Evolutionary conservation across 108 stramenopile species (phyloP).

Genomic region (Parmales sp.): DNA sequence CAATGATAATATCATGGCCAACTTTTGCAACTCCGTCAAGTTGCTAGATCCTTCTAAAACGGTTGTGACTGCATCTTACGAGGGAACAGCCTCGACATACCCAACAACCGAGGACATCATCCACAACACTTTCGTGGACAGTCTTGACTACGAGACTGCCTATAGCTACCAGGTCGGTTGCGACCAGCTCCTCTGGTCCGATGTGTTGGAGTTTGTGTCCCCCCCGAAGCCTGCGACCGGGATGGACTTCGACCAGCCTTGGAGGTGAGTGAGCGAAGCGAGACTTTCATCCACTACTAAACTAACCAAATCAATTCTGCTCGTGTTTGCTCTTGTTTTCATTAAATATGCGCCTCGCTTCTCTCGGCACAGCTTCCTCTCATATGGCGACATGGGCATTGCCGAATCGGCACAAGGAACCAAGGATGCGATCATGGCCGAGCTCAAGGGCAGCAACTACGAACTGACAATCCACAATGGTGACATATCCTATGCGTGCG

Average conservation of each 20-base stretch:
- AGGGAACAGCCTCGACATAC: too few species aligned
- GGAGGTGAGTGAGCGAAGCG: background rate
- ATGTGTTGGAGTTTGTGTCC: too few species aligned
- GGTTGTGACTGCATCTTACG: too few species aligned
- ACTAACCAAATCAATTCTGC: background rate
- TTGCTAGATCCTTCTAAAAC: too few species aligned
- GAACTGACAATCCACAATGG: background rate
- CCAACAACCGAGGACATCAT: background rate
- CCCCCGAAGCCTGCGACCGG: too few species aligned
- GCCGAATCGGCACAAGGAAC: background rate
- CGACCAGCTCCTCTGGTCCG: background rate
- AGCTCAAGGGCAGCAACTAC: background rate
- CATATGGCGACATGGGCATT: background rate
- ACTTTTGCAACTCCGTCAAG: too few species aligned
- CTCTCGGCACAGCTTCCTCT: background rate
- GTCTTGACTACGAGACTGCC: background rate
- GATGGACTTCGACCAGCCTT: too few species aligned
- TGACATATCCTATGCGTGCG: constrained; percentile 8
- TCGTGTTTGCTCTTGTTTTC: background rate
- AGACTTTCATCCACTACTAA: background rate
- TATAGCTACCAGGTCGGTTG: background rate
- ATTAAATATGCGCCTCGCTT: background rate
- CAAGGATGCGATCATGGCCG: background rate
- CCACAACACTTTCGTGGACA: background rate
- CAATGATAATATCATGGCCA: too few species aligned